Base-by-base conservation (phyloP, 345 rosid genomes). In the Arabidopsis suecica region DNA sequence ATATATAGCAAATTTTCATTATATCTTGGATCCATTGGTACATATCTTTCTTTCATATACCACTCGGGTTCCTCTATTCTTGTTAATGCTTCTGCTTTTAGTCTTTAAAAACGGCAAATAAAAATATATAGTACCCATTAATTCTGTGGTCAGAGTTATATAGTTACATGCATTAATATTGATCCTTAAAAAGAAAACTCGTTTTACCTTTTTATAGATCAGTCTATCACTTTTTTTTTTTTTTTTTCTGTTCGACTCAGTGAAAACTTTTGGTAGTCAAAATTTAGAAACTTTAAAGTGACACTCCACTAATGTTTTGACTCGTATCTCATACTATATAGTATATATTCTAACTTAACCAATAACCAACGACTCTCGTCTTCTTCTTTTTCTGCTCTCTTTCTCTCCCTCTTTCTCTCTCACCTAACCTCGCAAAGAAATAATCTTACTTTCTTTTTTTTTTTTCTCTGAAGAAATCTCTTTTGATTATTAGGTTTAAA, bases 181-280 rank as follows among this genome's bases (percentile, higher is more conserved):
- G 22, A 30, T 67, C 72, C 51, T 66, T 9, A 20, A 51, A 53
- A 11, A 7, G 1, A 47, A 0, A 50, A 47, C 13, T 55, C 28
- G 14, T 50, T 50, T 61, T 5, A 49, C 73, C 60, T 61, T 76
- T 74, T 45, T 6, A 59, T 37, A 67, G 36, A 38, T 38, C 16
- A 65, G 16, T 25, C 73, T 40, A 23, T 57, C 22, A n/a, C 65
- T 54, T 23, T 23, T 23, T 23, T 23, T 23, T 2, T 23, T 73
- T 72, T 53, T 3, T 14, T 38, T 49, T 42, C 18, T 28, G 36
- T 76, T 69, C 65, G 38, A 45, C 73, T 61, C 54, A 25, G 79
- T 76, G 74, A 76, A 76, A 76, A 76, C 51, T 8, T 69, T 76
- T 50, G 34, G 12, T 61, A 76, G 75, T 76, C 75, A 76, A 76